Evolutionary conservation across 352 stramenopile species (phyloP).

Genomic region (Chloridella minuta): DNA sequence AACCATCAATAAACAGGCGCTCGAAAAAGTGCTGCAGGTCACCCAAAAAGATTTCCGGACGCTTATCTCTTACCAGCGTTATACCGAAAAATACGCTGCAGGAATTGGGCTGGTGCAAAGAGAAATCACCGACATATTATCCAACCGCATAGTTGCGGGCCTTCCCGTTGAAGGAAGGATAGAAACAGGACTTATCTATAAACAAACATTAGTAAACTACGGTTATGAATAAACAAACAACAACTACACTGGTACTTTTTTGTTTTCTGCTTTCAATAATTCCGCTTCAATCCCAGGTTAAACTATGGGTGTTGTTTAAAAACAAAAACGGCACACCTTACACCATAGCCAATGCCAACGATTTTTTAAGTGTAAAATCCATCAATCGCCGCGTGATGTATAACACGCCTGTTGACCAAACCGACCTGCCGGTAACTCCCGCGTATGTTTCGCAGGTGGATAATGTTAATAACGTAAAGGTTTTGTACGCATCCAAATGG

Average conservation of each 20-base stretch:
- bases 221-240: neutral
- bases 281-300: neutral
- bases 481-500: neutral
- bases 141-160: neutral
- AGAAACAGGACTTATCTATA: neutral
- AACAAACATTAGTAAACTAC: neutral
- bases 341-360: neutral
- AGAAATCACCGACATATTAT: neutral
- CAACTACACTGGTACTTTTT: neutral
- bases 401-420: neutral
- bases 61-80: neutral
- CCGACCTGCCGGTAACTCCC: neutral
- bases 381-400: neutral
- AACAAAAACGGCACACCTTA: neutral
- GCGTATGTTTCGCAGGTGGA: neutral
- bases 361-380: neutral
- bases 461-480: neutral
- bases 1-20: neutral
- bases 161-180: neutral
- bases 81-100: neutral
- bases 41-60: neutral
- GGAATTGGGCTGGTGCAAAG: neutral
- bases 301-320: neutral
- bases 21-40: neutral
- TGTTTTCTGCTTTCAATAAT: neutral